Percentiles rank a stretch among this genome's conserved stretches.
phyloP scores from a whole-genome alignment of 2,329 filamentous ascomycete species.

The Annulohypoxylon truncatum region DNA sequence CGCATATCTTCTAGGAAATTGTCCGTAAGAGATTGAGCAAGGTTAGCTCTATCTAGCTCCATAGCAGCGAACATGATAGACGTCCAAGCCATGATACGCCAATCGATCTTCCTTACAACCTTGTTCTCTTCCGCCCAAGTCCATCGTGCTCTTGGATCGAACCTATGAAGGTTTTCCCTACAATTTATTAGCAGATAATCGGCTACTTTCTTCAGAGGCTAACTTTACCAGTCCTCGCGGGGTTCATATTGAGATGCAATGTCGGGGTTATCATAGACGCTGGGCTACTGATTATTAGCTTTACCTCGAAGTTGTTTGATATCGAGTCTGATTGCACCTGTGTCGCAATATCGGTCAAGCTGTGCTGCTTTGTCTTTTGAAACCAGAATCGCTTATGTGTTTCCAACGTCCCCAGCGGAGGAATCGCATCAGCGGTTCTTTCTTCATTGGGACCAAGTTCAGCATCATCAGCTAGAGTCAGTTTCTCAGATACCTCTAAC shows the following conservation, averaged over 20 bases:
- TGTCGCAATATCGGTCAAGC: slow-evolving; percentile 45
- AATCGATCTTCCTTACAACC: slow-evolving; percentile 49
- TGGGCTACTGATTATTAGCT: slow-evolving; percentile 51
- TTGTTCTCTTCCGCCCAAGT: slow-evolving; percentile 50
- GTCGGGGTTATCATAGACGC: slow-evolving; percentile 59
- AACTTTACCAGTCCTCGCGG: slow-evolving; percentile 44
- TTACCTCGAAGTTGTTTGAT: not conserved
- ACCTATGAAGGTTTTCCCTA: slow-evolving; percentile 52
- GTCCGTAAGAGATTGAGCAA: slow-evolving; percentile 60
- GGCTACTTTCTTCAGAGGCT: too few species aligned
- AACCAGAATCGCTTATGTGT: slow-evolving; percentile 51
- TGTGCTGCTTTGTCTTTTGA: slow-evolving; percentile 45
- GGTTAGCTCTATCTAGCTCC: slow-evolving; percentile 62
- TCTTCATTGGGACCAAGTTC: slow-evolving; percentile 35
- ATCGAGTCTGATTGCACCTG: slow-evolving; percentile 33
- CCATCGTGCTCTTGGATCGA: slow-evolving; percentile 51
- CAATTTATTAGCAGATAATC: not conserved
- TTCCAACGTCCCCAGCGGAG: slow-evolving; percentile 43
- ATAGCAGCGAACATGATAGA: slow-evolving; percentile 64
- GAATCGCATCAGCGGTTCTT: slow-evolving; percentile 27
- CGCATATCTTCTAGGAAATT: slow-evolving; percentile 59
- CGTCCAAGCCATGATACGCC: slow-evolving; percentile 58
- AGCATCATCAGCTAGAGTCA: slow-evolving; percentile 28
- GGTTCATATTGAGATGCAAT: slow-evolving; percentile 54
- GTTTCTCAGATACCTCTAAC: slow-evolving; percentile 32